Base-by-base conservation (phyloP, 2,329 filamentous ascomycete genomes). In the Onygenales sp. region DNA sequence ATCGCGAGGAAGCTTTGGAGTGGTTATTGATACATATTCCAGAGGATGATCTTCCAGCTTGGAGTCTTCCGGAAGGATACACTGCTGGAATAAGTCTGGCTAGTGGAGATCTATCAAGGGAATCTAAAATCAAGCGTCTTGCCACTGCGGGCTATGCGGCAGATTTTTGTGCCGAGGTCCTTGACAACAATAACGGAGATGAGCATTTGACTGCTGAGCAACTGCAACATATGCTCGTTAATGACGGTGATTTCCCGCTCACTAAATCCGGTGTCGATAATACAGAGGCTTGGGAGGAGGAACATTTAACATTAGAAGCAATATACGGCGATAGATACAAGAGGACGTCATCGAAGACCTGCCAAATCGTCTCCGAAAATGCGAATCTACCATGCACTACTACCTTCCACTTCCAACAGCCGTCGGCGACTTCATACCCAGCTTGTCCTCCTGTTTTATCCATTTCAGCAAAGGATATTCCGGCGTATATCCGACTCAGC, bases 1-100 rank as follows among this genome's bases (percentile, higher is more conserved):
- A 95, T 66, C 80, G 86, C 33, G 91, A 96, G 66, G 93, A 98
- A 70, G 85, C 89, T 13, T 77, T 98, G 2, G 92, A 97, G 67
- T 98, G 93, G 93, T 78, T 98, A 13, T 79, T 98, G 48, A 91
- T 97, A 50, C 92, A 98, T 69, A 90, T 98, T 2, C 93, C 93
- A 1, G 93, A 98, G 66, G 93, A 98, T 65, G 93, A 97, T 63
- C 74, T 97, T n/a, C 93, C 93, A 1, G 77, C 81, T 6, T 97
- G 92, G 90, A 88, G 88, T 61, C 74, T 98, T 42, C 93, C 93
- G 0, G 91, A 94, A 70, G 87, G 85, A 56, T 98, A 98, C 67
- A 84, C 87, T 9, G 92, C 91, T 32, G 93, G 93, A 21, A 85
- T 97, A 31, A 89, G 85, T 44, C 84, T 98, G 58, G 92, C 85